Percentiles rank a stretch among this genome's conserved stretches.
phyloP scores from a whole-genome alignment of 176 grass and related monocot genomes.

The Olyra latifolia region DNA sequence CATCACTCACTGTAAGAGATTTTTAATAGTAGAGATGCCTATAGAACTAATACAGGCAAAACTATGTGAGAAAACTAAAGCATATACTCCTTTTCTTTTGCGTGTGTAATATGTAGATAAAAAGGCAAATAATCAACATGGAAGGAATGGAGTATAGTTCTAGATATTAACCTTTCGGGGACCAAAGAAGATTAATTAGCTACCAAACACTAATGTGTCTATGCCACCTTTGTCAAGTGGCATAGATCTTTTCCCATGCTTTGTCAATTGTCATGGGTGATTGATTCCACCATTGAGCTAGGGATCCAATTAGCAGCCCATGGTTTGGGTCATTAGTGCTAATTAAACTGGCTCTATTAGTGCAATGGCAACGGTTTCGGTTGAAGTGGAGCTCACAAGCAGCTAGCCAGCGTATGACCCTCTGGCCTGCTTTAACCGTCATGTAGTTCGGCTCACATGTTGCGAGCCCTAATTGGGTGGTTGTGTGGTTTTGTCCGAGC shows the following conservation, averaged over 20 bases:
- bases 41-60: neutral
- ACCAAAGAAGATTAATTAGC: neutral
- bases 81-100: neutral
- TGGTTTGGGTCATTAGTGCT: constrained; percentile 10
- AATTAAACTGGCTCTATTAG: neutral
- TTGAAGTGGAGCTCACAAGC: neutral
- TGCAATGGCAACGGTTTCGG: neutral
- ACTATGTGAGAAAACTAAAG: neutral
- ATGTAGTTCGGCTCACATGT: constrained; percentile 39
- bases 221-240: neutral
- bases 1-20: too few relatives aligned
- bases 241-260: neutral
- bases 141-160: neutral
- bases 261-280: constrained; percentile 12
- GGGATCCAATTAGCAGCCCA: neutral
- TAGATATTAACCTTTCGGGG: neutral
- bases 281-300: constrained; percentile 21
- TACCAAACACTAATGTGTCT: neutral
- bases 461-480: constrained; percentile 33
- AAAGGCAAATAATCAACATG: neutral
- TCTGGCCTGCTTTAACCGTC: constrained; percentile 16
- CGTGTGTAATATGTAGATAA: neutral
- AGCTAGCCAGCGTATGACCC: neutral
- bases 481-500: constrained; percentile 33
- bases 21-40: neutral